Conservation (phyloP, 2,329 filamentous ascomycete species). For the Amauroascus verrucosus region DNA sequence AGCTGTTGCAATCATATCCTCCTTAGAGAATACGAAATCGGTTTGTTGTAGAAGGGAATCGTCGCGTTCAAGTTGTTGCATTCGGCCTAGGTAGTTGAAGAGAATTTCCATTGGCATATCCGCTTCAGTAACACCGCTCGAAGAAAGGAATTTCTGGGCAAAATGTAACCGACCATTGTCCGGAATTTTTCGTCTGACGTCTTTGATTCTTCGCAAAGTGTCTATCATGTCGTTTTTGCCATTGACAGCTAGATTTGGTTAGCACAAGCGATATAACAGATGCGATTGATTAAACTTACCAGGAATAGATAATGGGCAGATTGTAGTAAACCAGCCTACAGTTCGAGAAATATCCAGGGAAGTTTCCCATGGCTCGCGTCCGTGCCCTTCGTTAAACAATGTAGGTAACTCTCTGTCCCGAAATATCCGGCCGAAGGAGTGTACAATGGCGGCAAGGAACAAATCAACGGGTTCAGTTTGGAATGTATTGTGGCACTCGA, state of each 20-base stretch:
- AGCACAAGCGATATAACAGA: not conserved
- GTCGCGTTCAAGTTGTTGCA: slow-evolving; percentile 37
- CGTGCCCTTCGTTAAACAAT: slow-evolving; percentile 43
- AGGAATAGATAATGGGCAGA: slow-evolving; percentile 35
- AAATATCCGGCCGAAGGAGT: slow-evolving; percentile 39
- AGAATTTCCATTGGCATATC: slow-evolving; percentile 34
- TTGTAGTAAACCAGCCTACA: slow-evolving; percentile 43
- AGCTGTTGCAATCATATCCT: slow-evolving; percentile 28
- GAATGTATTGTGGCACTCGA: slow-evolving; percentile 26
- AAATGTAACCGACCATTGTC: slow-evolving; percentile 30
- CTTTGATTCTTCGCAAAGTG: slow-evolving; percentile 31
- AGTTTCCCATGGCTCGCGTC: slow-evolving; percentile 37
- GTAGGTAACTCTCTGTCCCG: slow-evolving; percentile 34
- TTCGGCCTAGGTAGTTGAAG: slow-evolving; percentile 33
- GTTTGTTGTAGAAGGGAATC: slow-evolving; percentile 36
- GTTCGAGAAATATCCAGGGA: slow-evolving; percentile 39
- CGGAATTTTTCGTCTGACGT: slow-evolving; percentile 26
- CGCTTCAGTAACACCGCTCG: slow-evolving; percentile 23
- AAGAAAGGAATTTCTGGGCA: slow-evolving; percentile 24
- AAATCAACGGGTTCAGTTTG: slow-evolving; percentile 32
- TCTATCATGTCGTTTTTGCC: slow-evolving; percentile 21
- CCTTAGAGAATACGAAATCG: slow-evolving; percentile 25
- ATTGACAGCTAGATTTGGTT: not conserved
- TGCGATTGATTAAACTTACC: slow-evolving; percentile 5
- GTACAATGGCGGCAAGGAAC: slow-evolving; percentile 28